Evolutionary conservation across 2,329 filamentous ascomycete species (phyloP), one percentile per base, ranked within the genome.

Genomic region (Leptographium flavum): DNA sequence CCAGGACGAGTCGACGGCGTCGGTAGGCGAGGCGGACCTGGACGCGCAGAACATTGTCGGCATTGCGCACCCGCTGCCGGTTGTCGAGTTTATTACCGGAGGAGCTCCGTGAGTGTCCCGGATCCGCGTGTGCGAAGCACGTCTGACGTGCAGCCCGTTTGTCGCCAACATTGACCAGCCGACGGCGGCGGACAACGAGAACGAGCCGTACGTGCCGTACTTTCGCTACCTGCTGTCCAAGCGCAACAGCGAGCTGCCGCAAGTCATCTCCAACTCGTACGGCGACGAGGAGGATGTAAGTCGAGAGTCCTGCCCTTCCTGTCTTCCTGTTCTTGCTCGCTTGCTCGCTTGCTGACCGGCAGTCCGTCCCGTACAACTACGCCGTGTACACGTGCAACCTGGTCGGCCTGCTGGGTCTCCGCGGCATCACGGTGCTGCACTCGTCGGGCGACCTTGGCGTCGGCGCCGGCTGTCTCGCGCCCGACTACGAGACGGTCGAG

Each of bases 221-320:
- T 67, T 80, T 6, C 67, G 71, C 46, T 73, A 79, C 56, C 64
- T 85, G 10, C 62, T 82, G 3, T 57, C 63, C 19, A 66, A 79
- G 19, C 58, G 66, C 1, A 68, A 75, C 48, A 57, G 64, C 3
- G 57, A 73, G 17, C 63, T 85, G 0, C 81, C 82, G 0, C 69
- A 73, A 4, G 73, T 83, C 17, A 67, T 86, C 36, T 73, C 70
- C 35, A 81, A 78, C n/a, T 84, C 79, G 0, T 86, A 85, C 55
- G 79, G 78, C 23, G 79, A 83, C 52, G 69, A 79, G 39, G 81
- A 86, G 47, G 47, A 50, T 39, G 53, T 53, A 39, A 31, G 46
- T 42, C n/a, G n/a, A n/a, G n/a, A n/a, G n/a, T n/a, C n/a, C n/a
- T n/a, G 14, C 14, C 11, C 23, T 28, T 28, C 25, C 22, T 25